phyloP scores from a whole-genome alignment of 2,329 filamentous ascomycete species.

The Pyricularia grisea region DNA sequence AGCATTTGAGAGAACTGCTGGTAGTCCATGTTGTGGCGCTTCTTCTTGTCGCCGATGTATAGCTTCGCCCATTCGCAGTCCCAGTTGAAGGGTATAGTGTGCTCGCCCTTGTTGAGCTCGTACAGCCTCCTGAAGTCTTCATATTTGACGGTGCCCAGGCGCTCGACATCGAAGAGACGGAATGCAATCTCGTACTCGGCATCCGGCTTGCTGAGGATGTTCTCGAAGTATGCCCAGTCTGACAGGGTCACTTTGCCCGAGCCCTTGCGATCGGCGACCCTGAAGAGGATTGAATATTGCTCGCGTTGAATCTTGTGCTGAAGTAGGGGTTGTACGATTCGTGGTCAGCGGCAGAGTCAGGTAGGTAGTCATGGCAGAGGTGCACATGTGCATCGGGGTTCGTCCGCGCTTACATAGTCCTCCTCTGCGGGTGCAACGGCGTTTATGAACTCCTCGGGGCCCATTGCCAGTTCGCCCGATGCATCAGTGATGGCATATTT shows the following conservation, averaged over 20 bases:
- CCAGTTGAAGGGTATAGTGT: conserved; percentile 92
- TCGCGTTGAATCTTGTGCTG: conserved; percentile 97
- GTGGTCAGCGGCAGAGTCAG: conserved; percentile 1
- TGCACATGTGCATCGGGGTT: conserved; percentile 2
- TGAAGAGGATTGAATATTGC: conserved; percentile 90
- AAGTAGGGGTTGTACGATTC: conserved; percentile 3
- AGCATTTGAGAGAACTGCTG: conserved; percentile 98
- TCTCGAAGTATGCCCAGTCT: conserved; percentile 92
- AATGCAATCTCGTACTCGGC: conserved; percentile 99
- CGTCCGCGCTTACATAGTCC: conserved; percentile 66
- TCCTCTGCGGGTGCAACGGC: conserved; percentile 79
- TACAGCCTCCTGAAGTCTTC: conserved; percentile 80
- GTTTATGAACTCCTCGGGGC: conserved; percentile 77
- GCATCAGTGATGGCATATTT: conserved; percentile 68
- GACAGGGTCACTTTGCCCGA: conserved; percentile 65
- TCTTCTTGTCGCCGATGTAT: conserved; percentile 82
- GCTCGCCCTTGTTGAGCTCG: conserved; percentile 76
- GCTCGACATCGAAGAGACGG: conserved; percentile 83
- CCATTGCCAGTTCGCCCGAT: conserved; percentile 71
- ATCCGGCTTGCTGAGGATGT: conserved; percentile 85
- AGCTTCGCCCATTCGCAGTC: conserved; percentile 92
- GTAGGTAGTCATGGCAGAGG: background rate
- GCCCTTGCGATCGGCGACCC: conserved; percentile 72
- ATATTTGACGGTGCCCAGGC: conserved; percentile 79
- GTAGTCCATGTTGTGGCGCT: conserved; percentile 87